Evolutionary conservation across 345 rosid genomes (phyloP).

Genomic region (Eucalyptus sideroxylon): DNA sequence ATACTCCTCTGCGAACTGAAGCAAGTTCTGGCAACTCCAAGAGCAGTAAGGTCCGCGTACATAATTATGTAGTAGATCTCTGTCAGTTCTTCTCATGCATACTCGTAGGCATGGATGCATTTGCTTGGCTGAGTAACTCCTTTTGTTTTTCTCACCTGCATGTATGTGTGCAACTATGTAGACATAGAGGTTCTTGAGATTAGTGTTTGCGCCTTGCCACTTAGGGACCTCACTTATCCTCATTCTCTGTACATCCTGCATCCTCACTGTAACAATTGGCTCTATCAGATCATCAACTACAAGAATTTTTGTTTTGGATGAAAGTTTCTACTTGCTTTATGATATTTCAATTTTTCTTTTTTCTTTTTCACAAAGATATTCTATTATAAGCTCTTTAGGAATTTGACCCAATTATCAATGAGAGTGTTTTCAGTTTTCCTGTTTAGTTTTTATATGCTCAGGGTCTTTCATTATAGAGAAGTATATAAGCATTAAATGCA

Average conservation of each 20-base stretch:
- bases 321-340: neutral
- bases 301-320: neutral
- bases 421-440: neutral
- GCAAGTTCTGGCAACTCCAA: slow-evolving; percentile 20
- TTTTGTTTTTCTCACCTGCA: neutral
- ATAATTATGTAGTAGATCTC: neutral
- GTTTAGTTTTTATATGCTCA: neutral
- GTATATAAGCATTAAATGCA: neutral
- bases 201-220: neutral
- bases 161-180: neutral
- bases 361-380: neutral
- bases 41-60: slow-evolving; percentile 51
- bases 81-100: neutral
- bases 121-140: neutral
- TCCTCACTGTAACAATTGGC: neutral
- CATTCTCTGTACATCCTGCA: neutral
- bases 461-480: neutral
- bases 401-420: neutral
- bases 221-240: neutral
- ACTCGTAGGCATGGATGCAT: neutral
- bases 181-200: neutral
- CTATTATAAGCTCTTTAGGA: neutral
- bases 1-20: slow-evolving; percentile 12
- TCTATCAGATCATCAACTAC: neutral
- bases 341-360: neutral